Evolutionary conservation across 805 yeast species (phyloP).

Genomic region (Ogataea pignaliae): DNA sequence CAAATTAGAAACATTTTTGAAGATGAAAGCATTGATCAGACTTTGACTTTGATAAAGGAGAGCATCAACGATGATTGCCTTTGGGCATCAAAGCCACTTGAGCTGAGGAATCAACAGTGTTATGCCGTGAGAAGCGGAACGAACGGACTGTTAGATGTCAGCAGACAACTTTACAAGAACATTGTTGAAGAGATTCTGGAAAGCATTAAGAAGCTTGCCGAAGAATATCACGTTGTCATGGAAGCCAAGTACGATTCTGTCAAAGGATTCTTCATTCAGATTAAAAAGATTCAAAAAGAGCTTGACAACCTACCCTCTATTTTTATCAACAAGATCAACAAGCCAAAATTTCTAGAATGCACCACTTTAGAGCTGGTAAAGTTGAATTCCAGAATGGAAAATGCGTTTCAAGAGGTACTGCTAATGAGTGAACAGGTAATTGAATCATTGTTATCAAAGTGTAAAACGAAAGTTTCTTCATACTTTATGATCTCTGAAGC

Average conservation of each 20-base stretch:
- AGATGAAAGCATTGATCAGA: conserved; percentile 19
- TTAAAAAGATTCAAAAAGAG: conserved; percentile 13
- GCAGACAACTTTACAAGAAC: conserved; percentile 37
- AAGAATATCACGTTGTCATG: conserved; percentile 21
- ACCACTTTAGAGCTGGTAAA: conserved; percentile 38
- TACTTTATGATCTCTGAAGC: conserved; percentile 42
- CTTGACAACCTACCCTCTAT: conserved; percentile 24
- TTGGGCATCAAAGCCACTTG: conserved; percentile 37
- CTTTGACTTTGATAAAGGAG: conserved; percentile 26
- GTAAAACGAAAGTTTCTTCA: conserved; percentile 28
- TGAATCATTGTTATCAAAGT: conserved; percentile 26
- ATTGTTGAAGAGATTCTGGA: conserved; percentile 33
- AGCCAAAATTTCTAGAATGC: conserved; percentile 32
- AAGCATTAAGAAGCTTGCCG: conserved; percentile 23
- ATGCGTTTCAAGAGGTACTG: conserved; percentile 37
- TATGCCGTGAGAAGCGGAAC: conserved; percentile 41
- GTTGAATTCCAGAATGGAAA: conserved; percentile 36
- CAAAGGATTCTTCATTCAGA: conserved; percentile 36
- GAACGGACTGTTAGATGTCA: conserved; percentile 43
- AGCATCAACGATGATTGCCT: conserved; percentile 38
- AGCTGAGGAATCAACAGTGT: conserved; percentile 39
- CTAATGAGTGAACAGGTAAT: conserved; percentile 38
- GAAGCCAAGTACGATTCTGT: conserved; percentile 32
- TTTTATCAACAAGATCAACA: conserved; percentile 31
- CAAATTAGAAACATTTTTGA: conserved; percentile 28